Percentiles rank a stretch among this genome's conserved stretches.
phyloP scores from a whole-genome alignment of 2,329 filamentous ascomycete species.

The Verticillium dahliae region DNA sequence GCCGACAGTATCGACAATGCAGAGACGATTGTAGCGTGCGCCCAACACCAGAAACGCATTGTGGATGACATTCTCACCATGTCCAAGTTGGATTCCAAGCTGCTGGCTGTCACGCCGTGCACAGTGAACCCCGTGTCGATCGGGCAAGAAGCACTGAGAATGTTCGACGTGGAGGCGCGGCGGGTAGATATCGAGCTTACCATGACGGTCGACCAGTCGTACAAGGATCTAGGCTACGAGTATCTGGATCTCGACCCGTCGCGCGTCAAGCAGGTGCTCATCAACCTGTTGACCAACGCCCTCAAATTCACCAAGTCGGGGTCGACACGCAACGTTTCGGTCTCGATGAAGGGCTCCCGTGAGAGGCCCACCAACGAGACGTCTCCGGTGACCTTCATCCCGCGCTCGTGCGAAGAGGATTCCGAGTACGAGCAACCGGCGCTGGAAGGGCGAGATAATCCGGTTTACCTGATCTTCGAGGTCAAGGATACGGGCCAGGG shows the following conservation, averaged over 20 bases:
- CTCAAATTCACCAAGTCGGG: slow-evolving; percentile 73
- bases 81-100: slow-evolving; percentile 69
- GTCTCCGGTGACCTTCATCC: slow-evolving; percentile 55
- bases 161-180: slow-evolving; percentile 71
- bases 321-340: slow-evolving; percentile 46
- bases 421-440: slow-evolving; percentile 27
- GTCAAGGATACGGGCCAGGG: slow-evolving; percentile 75
- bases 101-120: slow-evolving; percentile 66
- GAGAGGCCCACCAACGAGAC: slow-evolving; percentile 29
- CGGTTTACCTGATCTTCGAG: slow-evolving; percentile 62
- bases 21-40: slow-evolving; percentile 71
- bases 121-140: slow-evolving; percentile 62
- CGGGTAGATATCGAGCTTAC: slow-evolving; percentile 62
- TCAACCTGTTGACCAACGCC: slow-evolving; percentile 75
- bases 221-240: slow-evolving; percentile 48
- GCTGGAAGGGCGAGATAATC: slow-evolving; percentile 28
- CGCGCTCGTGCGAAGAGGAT: slow-evolving; percentile 42
- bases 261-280: slow-evolving; percentile 69
- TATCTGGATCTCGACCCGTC: slow-evolving; percentile 68
- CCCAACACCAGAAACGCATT: slow-evolving; percentile 73
- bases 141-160: slow-evolving; percentile 62
- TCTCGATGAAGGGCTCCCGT: slow-evolving; percentile 38
- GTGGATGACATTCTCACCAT: slow-evolving; percentile 70
- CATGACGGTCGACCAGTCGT: slow-evolving; percentile 57
- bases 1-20: slow-evolving; percentile 63